Conservation (phyloP, 1,284 basidiomycete genomes). For the Sporisorium exsertum region DNA sequence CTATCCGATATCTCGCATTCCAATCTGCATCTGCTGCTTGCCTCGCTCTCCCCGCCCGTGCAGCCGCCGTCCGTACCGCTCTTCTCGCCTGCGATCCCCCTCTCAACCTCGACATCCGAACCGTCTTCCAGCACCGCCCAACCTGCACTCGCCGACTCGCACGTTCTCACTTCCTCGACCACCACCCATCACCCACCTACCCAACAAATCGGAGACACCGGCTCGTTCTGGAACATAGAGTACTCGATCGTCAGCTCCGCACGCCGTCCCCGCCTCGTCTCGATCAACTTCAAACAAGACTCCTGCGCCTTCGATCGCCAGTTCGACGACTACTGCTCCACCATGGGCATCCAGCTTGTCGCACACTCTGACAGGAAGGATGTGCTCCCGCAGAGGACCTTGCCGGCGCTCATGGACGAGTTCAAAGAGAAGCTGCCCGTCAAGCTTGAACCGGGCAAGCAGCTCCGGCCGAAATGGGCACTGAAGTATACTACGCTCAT, state of each 20-base stretch:
- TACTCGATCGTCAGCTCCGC: slow-evolving; percentile 34
- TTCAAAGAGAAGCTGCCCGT: slow-evolving; percentile 49
- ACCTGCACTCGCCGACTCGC: slow-evolving; percentile 8
- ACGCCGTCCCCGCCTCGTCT: slow-evolving; percentile 45
- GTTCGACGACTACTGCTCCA: slow-evolving; percentile 52
- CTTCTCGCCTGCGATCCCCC: slow-evolving; percentile 35
- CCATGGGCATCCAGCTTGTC: slow-evolving; percentile 50
- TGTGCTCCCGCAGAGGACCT: slow-evolving; percentile 47
- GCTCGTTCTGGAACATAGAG: slow-evolving; percentile 37
- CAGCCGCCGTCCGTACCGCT: slow-evolving; percentile 29
- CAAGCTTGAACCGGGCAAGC: slow-evolving; percentile 7
- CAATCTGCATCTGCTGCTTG: slow-evolving; percentile 23
- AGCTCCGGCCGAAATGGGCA: slow-evolving; percentile 51
- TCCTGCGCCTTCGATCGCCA: slow-evolving; percentile 48
- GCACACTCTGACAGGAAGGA: slow-evolving; percentile 54
- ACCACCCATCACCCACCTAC: neutral
- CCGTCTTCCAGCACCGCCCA: slow-evolving; percentile 20
- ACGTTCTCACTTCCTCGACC: slow-evolving; percentile 13
- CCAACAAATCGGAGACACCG: neutral
- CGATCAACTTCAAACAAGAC: slow-evolving; percentile 58
- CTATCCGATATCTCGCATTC: slow-evolving; percentile 49
- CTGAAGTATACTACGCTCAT: slow-evolving; percentile 62
- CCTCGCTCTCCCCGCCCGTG: slow-evolving; percentile 24
- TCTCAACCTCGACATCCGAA: slow-evolving; percentile 33
- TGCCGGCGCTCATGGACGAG: slow-evolving; percentile 54